Evolutionary conservation across 2,329 filamentous ascomycete species (phyloP), one percentile per base, ranked within the genome.

Genomic region (Tolypocladium paradoxum): DNA sequence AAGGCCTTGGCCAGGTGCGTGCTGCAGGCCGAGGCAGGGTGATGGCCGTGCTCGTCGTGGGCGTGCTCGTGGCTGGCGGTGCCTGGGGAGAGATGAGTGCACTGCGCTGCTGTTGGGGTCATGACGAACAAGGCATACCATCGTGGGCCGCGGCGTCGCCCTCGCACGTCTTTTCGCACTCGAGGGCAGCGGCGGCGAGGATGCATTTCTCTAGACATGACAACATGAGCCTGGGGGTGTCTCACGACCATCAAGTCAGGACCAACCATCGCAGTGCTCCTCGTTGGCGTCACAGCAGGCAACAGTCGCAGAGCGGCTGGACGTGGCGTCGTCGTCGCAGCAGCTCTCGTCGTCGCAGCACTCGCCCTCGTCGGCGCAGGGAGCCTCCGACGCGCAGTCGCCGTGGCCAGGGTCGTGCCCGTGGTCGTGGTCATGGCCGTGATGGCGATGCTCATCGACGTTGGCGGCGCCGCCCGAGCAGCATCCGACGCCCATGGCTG

Each of bases 1-100:
- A 69, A 66, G 1, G 68, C 68, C 27, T 60, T 61, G 49, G 56
- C 54, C 1, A 70, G 59, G 49, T 70, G 68, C 34, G 61, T 61
- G 37, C 50, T 62, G 48, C 68, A 70, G 8, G 68, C 66, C 7
- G 58, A 56, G 11, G 55, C 54, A 3, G 53, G 58, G 45, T 62
- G 63, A 6, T 60, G 56, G 31, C 63, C 62, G 47, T 63, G 47
- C 16, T 57, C 54, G 53, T 64, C 64, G 52, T 68, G 65, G 50
- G 45, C 52, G 53, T 67, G 64, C 6, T 58, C 36, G 50, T 65
- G 61, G 34, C 50, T 56, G 12, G 53, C 37, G 16, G 58, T 50
- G 43, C 48, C 61, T 57, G 31, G 3, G 6, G n/a, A 48, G 11
- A 33, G 16, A 34, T 50, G 9, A 46, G 43, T 16, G 43, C 12